A percentile compares a stretch with the other conserved stretches of the same genome.
phyloP scores from a whole-genome alignment of 805 yeast species.

The Yarrowia keelungensis region DNA sequence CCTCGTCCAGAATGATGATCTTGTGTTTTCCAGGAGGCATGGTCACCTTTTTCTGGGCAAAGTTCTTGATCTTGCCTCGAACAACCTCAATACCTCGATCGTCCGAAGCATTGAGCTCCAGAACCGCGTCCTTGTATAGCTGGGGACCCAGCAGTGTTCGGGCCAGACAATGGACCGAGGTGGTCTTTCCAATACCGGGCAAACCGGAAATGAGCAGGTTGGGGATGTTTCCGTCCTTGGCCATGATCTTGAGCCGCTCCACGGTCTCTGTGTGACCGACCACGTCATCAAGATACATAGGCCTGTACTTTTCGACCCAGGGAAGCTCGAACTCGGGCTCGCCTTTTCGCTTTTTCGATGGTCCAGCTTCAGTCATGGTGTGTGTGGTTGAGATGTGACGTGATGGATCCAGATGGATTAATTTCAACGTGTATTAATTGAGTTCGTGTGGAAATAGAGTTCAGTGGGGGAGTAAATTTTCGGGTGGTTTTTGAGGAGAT shows the following conservation, averaged over 20 bases:
- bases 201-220: conserved; percentile 91
- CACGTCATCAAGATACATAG: conserved; percentile 75
- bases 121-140: conserved; percentile 73
- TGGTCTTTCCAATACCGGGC: conserved; percentile 98
- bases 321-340: conserved; percentile 38
- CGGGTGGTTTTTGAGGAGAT: too few relatives aligned
- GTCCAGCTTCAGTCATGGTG: conserved; percentile 35
- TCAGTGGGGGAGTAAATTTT: not conserved
- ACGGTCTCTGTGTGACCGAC: conserved; percentile 95
- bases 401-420: not conserved
- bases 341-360: conserved; percentile 28
- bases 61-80: conserved; percentile 88
- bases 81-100: conserved; percentile 98
- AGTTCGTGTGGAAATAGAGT: conserved; percentile 6
- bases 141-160: conserved; percentile 77
- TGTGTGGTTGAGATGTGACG: conserved; percentile 4
- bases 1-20: conserved; percentile 92
- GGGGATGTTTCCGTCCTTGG: conserved; percentile 94
- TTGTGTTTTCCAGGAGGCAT: conserved; percentile 91
- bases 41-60: conserved; percentile 91
- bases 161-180: conserved; percentile 90
- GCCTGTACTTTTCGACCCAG: conserved; percentile 96
- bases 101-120: conserved; percentile 95
- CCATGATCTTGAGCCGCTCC: conserved; percentile 81
- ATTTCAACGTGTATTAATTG: conserved; percentile 31